These are phyloP conservation scores for Mercurialis annua DNA, from an alignment of 345 rosid species.

Conservation along the genomic window DNA sequence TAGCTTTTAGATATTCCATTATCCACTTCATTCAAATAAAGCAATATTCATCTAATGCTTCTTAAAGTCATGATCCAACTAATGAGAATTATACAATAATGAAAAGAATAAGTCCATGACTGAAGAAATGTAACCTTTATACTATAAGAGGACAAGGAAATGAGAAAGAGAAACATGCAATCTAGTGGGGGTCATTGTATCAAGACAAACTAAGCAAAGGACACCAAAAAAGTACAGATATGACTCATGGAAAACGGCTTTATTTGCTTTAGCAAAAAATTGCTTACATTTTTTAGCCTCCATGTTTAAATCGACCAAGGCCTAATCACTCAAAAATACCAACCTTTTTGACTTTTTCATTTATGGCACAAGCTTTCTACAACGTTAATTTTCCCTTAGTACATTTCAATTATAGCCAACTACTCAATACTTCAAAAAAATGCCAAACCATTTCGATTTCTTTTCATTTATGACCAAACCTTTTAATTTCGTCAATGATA, in stretches of 20 bases:
- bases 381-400: too few relatives aligned
- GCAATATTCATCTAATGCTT: background rate
- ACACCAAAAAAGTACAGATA: background rate
- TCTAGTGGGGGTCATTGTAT: background rate
- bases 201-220: background rate
- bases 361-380: too few relatives aligned
- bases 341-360: too few relatives aligned
- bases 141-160: background rate
- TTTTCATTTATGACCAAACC: too few relatives aligned
- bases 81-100: background rate
- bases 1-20: background rate
- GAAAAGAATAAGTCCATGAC: background rate
- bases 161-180: background rate
- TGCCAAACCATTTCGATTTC: too few relatives aligned
- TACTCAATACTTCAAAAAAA: too few relatives aligned
- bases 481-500: too few relatives aligned
- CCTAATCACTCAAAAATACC: too few relatives aligned
- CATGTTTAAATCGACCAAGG: too few relatives aligned
- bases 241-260: background rate
- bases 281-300: too few relatives aligned
- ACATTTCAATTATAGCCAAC: too few relatives aligned
- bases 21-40: background rate
- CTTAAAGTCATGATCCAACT: conserved; percentile 2
- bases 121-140: background rate
- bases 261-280: background rate